A percentile compares a stretch with the other conserved stretches of the same genome.
These are phyloP conservation scores for Boletus sp. DNA, from an alignment of 768 basidiomycete genomes.

Conservation along the genomic window DNA sequence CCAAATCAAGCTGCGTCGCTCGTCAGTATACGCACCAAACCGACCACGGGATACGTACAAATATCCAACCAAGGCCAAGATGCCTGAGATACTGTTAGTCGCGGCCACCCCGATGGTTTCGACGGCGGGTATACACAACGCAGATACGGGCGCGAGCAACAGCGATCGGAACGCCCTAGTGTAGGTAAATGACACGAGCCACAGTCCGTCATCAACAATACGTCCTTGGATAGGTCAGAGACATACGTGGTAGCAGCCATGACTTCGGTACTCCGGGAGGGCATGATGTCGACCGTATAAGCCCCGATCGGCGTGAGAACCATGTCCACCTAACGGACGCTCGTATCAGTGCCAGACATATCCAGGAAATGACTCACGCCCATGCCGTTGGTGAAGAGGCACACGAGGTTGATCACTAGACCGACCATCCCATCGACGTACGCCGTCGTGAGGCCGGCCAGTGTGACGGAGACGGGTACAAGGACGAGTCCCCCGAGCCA, in stretches of 20 bases:
- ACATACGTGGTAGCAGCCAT: constrained; percentile 56
- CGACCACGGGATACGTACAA: constrained; percentile 38
- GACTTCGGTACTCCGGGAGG: constrained; percentile 58
- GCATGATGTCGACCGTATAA: constrained; percentile 62
- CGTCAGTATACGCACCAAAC: background rate
- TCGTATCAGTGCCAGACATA: background rate
- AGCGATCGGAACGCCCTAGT: constrained; percentile 24
- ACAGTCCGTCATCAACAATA: background rate
- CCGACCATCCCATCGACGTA: constrained; percentile 52
- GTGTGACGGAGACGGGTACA: constrained; percentile 50
- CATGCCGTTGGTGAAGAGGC: constrained; percentile 61
- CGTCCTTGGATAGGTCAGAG: background rate
- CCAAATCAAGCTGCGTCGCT: too few relatives aligned
- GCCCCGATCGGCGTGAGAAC: constrained; percentile 54
- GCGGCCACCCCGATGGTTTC: constrained; percentile 48
- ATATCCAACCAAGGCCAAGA: constrained; percentile 50
- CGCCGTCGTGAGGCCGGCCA: constrained; percentile 47
- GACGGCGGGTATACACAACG: constrained; percentile 40
- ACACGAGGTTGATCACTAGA: constrained; percentile 49
- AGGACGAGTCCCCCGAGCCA: constrained; percentile 47
- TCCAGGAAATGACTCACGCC: constrained; percentile 44
- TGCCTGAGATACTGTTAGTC: constrained; percentile 48
- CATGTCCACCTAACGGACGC: constrained; percentile 47
- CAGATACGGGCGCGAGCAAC: constrained; percentile 14
- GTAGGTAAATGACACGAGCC: background rate